Percentiles rank a stretch among this genome's conserved stretches.
Conservation (phyloP, 75 land plant species). For the Ceratopteris richardii region DNA sequence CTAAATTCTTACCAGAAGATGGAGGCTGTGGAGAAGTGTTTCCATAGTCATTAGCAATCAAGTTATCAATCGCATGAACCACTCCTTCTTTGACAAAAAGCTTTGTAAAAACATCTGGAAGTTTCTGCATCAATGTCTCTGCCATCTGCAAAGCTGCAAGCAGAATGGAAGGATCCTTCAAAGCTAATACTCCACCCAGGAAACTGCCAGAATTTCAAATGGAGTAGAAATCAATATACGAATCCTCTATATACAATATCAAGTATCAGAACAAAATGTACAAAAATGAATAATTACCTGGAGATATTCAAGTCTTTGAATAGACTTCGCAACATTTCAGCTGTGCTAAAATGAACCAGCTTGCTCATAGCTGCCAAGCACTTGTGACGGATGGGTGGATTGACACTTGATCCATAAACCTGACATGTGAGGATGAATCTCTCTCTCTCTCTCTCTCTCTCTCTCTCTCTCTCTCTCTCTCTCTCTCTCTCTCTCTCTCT, state of each 20-base stretch:
- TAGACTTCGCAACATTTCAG: conserved; percentile 74
- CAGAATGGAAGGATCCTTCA: conserved; percentile 82
- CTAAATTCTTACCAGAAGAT: conserved; percentile 40
- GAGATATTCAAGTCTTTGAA: conserved; percentile 66
- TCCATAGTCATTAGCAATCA: conserved; percentile 42
- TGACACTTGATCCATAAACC: conserved; percentile 94
- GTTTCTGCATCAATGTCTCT: conserved; percentile 86
- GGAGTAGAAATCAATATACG: not conserved
- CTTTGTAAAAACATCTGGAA: conserved; percentile 71
- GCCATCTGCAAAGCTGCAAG: conserved; percentile 85
- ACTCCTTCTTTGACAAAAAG: conserved; percentile 96
- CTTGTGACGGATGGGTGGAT: conserved; percentile 76
- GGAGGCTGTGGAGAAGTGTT: conserved; percentile 18
- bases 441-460: too few species aligned
- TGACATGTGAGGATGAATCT: too few species aligned
- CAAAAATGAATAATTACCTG: conserved; percentile 41
- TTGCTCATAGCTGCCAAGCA: conserved; percentile 86
- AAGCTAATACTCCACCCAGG: conserved; percentile 79
- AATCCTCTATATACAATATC: too few species aligned
- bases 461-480: too few species aligned
- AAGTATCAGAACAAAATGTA: too few species aligned
- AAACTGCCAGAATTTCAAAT: conserved; percentile 40
- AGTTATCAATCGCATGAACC: conserved; percentile 76
- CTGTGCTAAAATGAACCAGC: conserved; percentile 70
- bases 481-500: too few species aligned